Evolutionary conservation across 768 basidiomycete species (phyloP).

Genomic region (Suillus alpinus): DNA sequence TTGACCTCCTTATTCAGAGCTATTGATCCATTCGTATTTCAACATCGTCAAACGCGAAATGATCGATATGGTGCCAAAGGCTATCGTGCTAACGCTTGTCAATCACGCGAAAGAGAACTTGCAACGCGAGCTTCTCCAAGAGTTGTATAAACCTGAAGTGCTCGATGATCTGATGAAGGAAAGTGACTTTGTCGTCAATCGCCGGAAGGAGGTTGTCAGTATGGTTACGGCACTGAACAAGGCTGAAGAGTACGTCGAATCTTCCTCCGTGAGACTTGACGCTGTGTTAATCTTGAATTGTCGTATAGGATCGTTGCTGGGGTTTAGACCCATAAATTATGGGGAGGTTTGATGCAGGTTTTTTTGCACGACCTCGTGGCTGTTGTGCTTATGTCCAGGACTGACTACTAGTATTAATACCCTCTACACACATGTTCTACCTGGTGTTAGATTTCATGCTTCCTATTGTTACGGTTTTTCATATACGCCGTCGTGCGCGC

Average conservation of each 20-base stretch:
- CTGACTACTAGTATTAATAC: conserved; percentile 27
- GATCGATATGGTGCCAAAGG: conserved; percentile 99
- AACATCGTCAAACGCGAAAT: conserved; percentile 99
- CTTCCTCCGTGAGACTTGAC: conserved; percentile 2
- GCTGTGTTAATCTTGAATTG: conserved; percentile 11
- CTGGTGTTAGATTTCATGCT: conserved; percentile 5
- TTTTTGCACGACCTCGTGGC: not conserved
- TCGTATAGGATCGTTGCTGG: conserved; percentile 58
- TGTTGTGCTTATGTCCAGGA: conserved; percentile 6
- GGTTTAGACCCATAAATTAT: conserved; percentile 35
- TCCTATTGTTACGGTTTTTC: not conserved
- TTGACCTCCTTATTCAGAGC: conserved; percentile 48
- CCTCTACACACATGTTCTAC: conserved; percentile 24
- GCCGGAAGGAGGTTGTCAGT: conserved; percentile 90
- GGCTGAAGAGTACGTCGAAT: conserved; percentile 73
- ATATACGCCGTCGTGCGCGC: too few species aligned
- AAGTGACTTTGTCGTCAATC: conserved; percentile 83
- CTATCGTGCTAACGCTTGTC: conserved; percentile 88
- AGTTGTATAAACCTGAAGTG: conserved; percentile 96
- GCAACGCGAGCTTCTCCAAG: conserved; percentile 90
- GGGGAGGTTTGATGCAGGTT: not conserved
- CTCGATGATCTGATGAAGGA: conserved; percentile 94
- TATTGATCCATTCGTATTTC: conserved; percentile 95
- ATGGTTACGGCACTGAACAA: conserved; percentile 96
- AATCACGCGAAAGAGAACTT: conserved; percentile 92